Base-by-base conservation (phyloP, 805 yeast species). In the Saccharomyces mikatae region DNA sequence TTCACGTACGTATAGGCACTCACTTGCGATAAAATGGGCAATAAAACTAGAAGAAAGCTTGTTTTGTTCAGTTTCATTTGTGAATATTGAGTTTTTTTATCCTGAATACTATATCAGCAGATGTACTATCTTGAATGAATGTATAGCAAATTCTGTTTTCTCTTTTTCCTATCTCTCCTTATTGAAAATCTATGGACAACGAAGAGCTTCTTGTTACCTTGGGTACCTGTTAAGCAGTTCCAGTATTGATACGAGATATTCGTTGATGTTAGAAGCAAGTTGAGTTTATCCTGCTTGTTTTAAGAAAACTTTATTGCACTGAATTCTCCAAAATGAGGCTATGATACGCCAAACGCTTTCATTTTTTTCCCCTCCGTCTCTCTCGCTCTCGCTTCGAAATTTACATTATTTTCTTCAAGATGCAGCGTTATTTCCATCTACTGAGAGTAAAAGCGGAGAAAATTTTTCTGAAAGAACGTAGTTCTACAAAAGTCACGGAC, bases 1-100 rank as follows among this genome's bases (percentile, higher is more conserved):
- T 63, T 58, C 17, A 66, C 47, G 28, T 54, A 56, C 17, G 63
- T 58, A 41, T 58, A 61, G 21, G 57, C 59, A 22, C 41, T 36
- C 14, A 52, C 59, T 48, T 51, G 49, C 46, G 28, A 48, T 17
- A 49, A 30, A n/a, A 22, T 11, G 14, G 44, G 22, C 24, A 36
- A 36, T 36, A 41, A 5, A 28, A 48, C 30, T 22, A 53, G 47
- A 41, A 48, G 27, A n/a, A 48, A 9, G 27, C 14, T 46, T 8
- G 10, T 46, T 32, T 41, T 50, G 46, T 26, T 30, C 26, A 27
- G 26, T 28, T 30, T 41, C 54, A 52, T 52, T 13, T 8, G 13
- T 4, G 17, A 17, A 2, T 24, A n/a, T 36, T 8, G 24, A 17
- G 17, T 36, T 36, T 17, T 14, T 17, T 36, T 36, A 17, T n/a